Conservation (phyloP, 805 yeast genomes). For the Candida schatavii region DNA sequence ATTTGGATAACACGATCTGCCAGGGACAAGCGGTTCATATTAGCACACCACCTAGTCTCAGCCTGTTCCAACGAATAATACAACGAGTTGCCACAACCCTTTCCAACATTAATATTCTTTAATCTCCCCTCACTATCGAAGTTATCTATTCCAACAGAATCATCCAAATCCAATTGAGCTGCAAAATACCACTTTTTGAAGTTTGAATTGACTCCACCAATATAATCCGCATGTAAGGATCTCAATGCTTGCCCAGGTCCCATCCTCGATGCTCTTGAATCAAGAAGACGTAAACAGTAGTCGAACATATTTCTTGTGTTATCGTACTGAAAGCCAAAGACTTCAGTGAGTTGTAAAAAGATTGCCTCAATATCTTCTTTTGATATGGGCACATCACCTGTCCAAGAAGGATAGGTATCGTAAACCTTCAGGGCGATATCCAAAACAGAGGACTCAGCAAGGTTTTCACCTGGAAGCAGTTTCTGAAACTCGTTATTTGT, state of each 20-base stretch:
- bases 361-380: constrained; percentile 55
- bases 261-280: constrained; percentile 68
- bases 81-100: constrained; percentile 1
- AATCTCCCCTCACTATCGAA: constrained; percentile 19
- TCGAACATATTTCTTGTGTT: constrained; percentile 67
- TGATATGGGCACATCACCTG: constrained; percentile 45
- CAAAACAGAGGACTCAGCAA: constrained; percentile 40
- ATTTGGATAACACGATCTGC: constrained; percentile 60
- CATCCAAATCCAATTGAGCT: constrained; percentile 62
- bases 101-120: constrained; percentile 16
- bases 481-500: too few relatives aligned
- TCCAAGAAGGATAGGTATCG: constrained; percentile 54
- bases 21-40: constrained; percentile 49
- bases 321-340: constrained; percentile 70
- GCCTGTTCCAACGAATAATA: constrained; percentile 36
- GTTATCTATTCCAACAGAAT: constrained; percentile 38
- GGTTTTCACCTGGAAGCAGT: constrained; percentile 26
- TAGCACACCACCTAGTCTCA: constrained; percentile 48
- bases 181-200: constrained; percentile 78
- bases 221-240: constrained; percentile 69
- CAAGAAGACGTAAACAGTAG: constrained; percentile 57
- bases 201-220: constrained; percentile 69
- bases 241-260: constrained; percentile 52
- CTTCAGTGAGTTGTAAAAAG: constrained; percentile 47
- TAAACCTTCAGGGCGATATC: constrained; percentile 28